These are phyloP conservation scores for Tilletia walkeri DNA, from an alignment of 1,284 basidiomycete species.

Conservation along the genomic window DNA sequence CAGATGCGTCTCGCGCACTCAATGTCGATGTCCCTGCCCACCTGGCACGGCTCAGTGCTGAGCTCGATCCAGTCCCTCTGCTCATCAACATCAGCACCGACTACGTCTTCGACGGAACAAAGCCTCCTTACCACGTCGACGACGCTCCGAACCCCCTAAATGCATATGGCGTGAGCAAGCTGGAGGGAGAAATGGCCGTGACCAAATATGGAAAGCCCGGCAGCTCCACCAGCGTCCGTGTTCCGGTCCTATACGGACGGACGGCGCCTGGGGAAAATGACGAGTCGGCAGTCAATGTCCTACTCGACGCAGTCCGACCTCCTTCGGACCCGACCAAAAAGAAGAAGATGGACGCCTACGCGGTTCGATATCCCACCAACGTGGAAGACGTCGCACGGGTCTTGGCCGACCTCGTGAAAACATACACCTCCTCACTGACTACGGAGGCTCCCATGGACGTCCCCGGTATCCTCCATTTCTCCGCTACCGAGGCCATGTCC, in stretches of 20 bases:
- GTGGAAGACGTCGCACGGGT: conserved; percentile 59
- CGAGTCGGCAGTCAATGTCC: conserved; percentile 53
- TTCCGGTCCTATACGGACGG: conserved; percentile 51
- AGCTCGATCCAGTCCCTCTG: conserved; percentile 26
- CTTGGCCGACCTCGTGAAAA: conserved; percentile 53
- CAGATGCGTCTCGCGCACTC: conserved; percentile 58
- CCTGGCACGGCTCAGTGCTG: conserved; percentile 44
- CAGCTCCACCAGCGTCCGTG: conserved; percentile 55
- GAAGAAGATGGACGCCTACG: conserved; percentile 50
- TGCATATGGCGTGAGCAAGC: conserved; percentile 57
- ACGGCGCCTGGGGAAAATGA: conserved; percentile 3
- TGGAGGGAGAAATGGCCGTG: conserved; percentile 54
- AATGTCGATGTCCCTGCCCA: conserved; percentile 59
- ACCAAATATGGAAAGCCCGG: conserved; percentile 33
- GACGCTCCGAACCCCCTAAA: conserved; percentile 59
- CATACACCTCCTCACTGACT: not conserved
- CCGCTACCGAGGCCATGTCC: conserved; percentile 58
- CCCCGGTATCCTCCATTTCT: conserved; percentile 58
- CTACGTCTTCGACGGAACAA: conserved; percentile 55
- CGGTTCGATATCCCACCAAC: conserved; percentile 60
- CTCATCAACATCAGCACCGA: conserved; percentile 60
- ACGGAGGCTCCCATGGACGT: conserved; percentile 41
- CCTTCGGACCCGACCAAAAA: conserved; percentile 21
- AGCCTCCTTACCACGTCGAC: conserved; percentile 59
- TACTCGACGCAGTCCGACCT: conserved; percentile 40